Conservation (phyloP, 345 rosid species). For the Pugionium cornutum region DNA sequence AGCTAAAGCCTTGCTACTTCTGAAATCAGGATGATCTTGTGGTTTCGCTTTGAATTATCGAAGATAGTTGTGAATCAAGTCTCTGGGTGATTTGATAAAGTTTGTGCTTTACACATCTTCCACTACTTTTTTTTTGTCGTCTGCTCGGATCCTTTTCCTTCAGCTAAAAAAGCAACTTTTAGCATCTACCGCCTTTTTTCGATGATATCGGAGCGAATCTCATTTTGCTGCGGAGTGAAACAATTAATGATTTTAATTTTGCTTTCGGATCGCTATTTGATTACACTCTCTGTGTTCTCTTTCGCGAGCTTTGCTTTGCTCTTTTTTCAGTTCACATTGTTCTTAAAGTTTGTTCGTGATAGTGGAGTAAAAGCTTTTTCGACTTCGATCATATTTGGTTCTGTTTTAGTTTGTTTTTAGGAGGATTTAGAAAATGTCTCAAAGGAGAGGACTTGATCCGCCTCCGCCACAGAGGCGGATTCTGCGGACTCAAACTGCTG, state of each 20-base stretch:
- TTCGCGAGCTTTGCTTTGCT: conserved; percentile 9
- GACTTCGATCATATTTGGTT: conserved; percentile 21
- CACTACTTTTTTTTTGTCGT: conserved; percentile 12
- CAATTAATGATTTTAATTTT: conserved; percentile 1
- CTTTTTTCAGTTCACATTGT: neutral
- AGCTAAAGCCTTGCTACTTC: conserved; percentile 13
- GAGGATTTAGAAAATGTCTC: conserved; percentile 44
- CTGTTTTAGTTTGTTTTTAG: conserved; percentile 4
- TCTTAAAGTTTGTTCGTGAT: conserved; percentile 16
- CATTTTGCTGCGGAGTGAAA: conserved; percentile 34
- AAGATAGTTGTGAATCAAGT: conserved; percentile 9
- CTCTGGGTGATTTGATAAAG: conserved; percentile 30
- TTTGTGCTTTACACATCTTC: conserved; percentile 31
- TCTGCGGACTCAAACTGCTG: conserved; percentile 61
- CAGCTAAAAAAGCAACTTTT: conserved; percentile 24
- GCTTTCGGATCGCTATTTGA: neutral
- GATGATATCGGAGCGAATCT: conserved; percentile 24
- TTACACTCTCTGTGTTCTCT: conserved; percentile 14
- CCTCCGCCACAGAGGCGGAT: conserved; percentile 52
- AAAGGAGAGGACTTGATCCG: conserved; percentile 47
- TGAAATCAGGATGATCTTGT: neutral
- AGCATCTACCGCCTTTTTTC: conserved; percentile 8
- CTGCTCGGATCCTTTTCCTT: conserved; percentile 7
- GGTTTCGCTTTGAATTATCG: neutral
- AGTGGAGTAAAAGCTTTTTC: conserved; percentile 3